A percentile compares a stretch with the other conserved stretches of the same genome.
These are phyloP conservation scores for Talaromyces wortmannii DNA, from an alignment of 495 filamentous ascomycete genomes.

Conservation along the genomic window DNA sequence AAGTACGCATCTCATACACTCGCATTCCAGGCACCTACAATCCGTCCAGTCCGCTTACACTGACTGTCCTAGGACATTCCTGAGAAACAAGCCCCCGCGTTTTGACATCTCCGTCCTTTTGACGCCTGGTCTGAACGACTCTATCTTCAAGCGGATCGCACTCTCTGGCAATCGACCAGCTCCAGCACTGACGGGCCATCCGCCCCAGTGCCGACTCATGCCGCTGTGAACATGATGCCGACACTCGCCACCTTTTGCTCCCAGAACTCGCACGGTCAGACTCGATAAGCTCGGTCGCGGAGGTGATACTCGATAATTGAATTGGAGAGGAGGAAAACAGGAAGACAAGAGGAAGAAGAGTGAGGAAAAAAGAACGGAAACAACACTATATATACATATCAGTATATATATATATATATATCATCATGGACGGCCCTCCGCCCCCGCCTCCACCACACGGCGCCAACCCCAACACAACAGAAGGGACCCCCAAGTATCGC, in stretches of 20 bases:
- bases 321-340: background rate
- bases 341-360: background rate
- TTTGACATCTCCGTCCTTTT: too few species aligned
- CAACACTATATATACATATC: background rate
- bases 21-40: background rate
- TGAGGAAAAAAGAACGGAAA: background rate
- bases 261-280: slow-evolving; percentile 11
- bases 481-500: slow-evolving; percentile 37
- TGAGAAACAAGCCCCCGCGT: too few species aligned
- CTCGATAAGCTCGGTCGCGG: slow-evolving; percentile 9
- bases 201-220: slow-evolving; percentile 31
- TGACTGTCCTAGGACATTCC: background rate
- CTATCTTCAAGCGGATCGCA: background rate
- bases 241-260: slow-evolving; percentile 8
- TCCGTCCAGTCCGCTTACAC: background rate
- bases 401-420: background rate
- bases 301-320: background rate
- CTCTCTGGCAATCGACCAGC: background rate
- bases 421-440: slow-evolving; percentile 44
- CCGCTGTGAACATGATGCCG: slow-evolving; percentile 29
- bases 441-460: slow-evolving; percentile 62
- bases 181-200: slow-evolving; percentile 29
- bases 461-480: slow-evolving; percentile 49
- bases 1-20: background rate
- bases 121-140: too few species aligned